A percentile compares a stretch with the other conserved stretches of the same genome.
Conservation (phyloP, 345 rosid genomes). For the Turnera subulata region DNA sequence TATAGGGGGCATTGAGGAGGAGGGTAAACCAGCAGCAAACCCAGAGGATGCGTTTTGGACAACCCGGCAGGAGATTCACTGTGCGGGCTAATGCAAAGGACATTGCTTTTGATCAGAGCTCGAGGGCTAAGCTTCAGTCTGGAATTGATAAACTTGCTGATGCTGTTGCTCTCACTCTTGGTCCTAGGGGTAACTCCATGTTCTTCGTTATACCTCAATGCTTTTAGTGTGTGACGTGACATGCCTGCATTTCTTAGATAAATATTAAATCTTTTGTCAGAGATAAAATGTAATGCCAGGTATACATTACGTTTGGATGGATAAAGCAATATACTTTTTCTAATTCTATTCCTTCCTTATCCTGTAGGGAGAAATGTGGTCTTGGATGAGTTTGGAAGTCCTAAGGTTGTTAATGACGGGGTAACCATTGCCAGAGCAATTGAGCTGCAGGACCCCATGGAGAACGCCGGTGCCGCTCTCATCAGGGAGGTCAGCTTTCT, state of each 20-base stretch:
- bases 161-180: slow-evolving; percentile 89
- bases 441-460: slow-evolving; percentile 90
- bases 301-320: not conserved
- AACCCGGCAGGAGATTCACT: slow-evolving; percentile 41
- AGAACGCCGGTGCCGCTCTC: slow-evolving; percentile 97
- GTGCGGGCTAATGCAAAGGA: slow-evolving; percentile 85
- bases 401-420: slow-evolving; percentile 97
- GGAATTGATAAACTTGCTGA: slow-evolving; percentile 98
- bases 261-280: not conserved
- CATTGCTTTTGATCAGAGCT: slow-evolving; percentile 78
- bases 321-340: not conserved
- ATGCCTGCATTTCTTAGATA: not conserved
- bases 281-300: not conserved
- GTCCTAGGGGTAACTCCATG: slow-evolving; percentile 76
- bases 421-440: slow-evolving; percentile 96
- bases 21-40: slow-evolving; percentile 47
- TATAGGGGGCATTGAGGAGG: slow-evolving; percentile 28
- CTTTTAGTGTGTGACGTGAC: not conserved
- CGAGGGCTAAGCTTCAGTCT: slow-evolving; percentile 77
- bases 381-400: slow-evolving; percentile 92
- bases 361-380: slow-evolving; percentile 88
- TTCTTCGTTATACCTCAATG: too few relatives aligned
- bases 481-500: slow-evolving; percentile 73
- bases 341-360: not conserved
- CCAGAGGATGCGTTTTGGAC: slow-evolving; percentile 52